Base-by-base conservation (phyloP, 768 basidiomycete genomes). In the Steccherinum ochraceum region DNA sequence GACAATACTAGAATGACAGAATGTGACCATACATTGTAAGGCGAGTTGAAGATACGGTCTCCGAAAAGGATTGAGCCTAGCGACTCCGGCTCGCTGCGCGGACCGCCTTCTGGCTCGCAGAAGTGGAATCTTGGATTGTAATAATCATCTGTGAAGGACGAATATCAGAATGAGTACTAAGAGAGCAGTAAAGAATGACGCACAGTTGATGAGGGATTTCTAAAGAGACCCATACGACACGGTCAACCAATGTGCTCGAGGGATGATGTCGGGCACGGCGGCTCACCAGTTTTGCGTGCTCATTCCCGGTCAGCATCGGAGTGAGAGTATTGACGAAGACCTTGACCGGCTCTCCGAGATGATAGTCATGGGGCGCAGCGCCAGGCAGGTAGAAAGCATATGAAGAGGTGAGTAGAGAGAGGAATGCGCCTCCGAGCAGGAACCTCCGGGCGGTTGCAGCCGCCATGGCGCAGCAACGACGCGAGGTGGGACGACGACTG, bases 31-130 rank as follows among this genome's bases (percentile, higher is more conserved):
- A 92, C 89, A 57, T 93, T 80, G 62, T 92, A 97, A 2, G 86
- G 89, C 2, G 91, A 91, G 61, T 86, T 83, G 67, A 93, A 90
- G 58, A 98, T 92, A 56, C 95, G 78, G 72, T 97, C 95, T 13
- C 95, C 95, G 58, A 96, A 96, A n/a, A 98, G 72, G 59, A 97
- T 93, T 16, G 90, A 90, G 4, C 95, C 95, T 23, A 97, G 71
- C 1, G 84, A 86, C 66, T 94, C 93, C 2, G 91, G 86, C 62
- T 84, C 83, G 58, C 79, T 80, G 62, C 80, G 67, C 19, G 83
- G 76, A 10, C 91, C 93, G 18, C 72, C 84, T 40, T 75, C 69
- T 21, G 95, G 95, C 52, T 79, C 62, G 62, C 95, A 98, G 67
- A 97, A 96, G 54, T 82, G 83, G 55, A 97, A 88, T 48, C 75